Conservation (phyloP, 495 filamentous ascomycete species). For the Annulohypoxylon stygium region DNA sequence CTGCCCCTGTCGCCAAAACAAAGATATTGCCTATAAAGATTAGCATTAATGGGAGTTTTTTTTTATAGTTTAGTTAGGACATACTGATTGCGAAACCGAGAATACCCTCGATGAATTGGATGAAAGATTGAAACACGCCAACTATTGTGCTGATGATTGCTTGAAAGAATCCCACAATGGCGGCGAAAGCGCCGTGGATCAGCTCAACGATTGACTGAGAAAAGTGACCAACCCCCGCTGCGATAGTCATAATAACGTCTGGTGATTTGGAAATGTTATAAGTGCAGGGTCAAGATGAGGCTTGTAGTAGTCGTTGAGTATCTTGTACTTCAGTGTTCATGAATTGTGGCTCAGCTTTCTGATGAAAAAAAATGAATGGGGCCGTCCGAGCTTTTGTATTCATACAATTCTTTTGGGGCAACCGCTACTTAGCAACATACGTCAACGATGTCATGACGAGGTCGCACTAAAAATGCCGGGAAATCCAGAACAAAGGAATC, state of each 20-base stretch:
- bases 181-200: constrained; percentile 38
- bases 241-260: constrained; percentile 50
- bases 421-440: constrained; percentile 26
- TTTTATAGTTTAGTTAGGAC: not conserved
- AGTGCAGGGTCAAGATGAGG: not conserved
- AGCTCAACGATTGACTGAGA: constrained; percentile 54
- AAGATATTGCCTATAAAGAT: constrained; percentile 60
- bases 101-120: constrained; percentile 53
- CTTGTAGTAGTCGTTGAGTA: not conserved
- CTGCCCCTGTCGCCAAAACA: constrained; percentile 63
- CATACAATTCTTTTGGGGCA: not conserved
- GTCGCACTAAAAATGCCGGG: constrained; percentile 13
- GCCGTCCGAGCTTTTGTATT: constrained; percentile 22
- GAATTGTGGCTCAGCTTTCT: constrained; percentile 8
- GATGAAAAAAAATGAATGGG: not conserved
- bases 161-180: constrained; percentile 52
- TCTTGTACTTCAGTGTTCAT: not conserved
- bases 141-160: constrained; percentile 53
- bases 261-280: not conserved
- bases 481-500: constrained; percentile 28
- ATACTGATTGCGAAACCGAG: constrained; percentile 59
- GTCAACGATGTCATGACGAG: constrained; percentile 18
- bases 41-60: not conserved
- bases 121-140: constrained; percentile 48
- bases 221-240: constrained; percentile 54